Base-by-base conservation (phyloP, 2,329 filamentous ascomycete genomes). In the Cercospora sp. region DNA sequence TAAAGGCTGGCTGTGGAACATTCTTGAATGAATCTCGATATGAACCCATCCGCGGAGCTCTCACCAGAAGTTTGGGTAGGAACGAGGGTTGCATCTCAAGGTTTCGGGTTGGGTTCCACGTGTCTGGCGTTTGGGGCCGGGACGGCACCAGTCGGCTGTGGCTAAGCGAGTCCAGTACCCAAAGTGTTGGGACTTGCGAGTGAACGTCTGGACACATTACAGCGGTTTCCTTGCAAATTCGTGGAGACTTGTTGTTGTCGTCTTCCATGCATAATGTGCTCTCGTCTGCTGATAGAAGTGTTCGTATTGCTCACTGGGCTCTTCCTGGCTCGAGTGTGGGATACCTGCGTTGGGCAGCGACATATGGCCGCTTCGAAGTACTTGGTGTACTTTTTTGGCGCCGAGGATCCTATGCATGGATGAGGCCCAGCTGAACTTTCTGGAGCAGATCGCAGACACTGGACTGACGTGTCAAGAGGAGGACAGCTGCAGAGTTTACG, bases 111-210 rank as follows among this genome's bases (percentile, higher is more conserved):
- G 10, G 55, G 28, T 58, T 10, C 55, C 55, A 59, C 55, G 55
- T 59, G 55, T 59, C 26, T 53, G 60, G 30, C 40, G 20, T 20
- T 26, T 26, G 40, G 33, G 20, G 45, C 42, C 42, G 42, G 48
- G 31, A 12, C 23, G 48, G 48, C 1, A 33, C 33, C n/a, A 30
- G 51, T 40, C 51, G 62, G 42, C 26, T 31, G 33, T 20, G 45
- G 45, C 12, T 30, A 48, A 42, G 33, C 59, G 59, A 61, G 23
- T 42, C 59, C 33, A 45, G 31, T 48, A 61, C 20, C 59, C 33
- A 59, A 59, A 59, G 55, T 36, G 55, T 59, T 59, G 55, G 55
- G 30, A 59, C 55, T 33, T 5, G 55, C 8, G 10, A 59, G 55
- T 59, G 55, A 59, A 59, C 28, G 55, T 20, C n/a, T 36, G 55